Evolutionary conservation across 2,329 filamentous ascomycete species (phyloP).

Genomic region (Calonectria fujianensis): DNA sequence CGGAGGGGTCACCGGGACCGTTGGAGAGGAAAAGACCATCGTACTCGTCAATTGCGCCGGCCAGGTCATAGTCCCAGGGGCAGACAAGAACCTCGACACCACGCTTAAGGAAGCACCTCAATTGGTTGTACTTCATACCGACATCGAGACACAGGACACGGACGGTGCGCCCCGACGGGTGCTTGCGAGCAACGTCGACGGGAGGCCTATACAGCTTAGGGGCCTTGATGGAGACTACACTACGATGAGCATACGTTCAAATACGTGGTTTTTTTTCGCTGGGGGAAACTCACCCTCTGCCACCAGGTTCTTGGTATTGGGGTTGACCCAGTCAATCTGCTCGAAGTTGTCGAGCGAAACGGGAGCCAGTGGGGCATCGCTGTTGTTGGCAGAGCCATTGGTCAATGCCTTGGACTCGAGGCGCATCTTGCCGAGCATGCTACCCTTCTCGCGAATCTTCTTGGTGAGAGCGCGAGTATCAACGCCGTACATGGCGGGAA

Average conservation of each 20-base stretch:
- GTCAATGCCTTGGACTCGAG: conserved; percentile 74
- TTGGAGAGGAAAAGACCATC: conserved; percentile 99
- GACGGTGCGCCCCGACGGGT: conserved; percentile 90
- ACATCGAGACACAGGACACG: conserved; percentile 96
- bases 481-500: conserved; percentile 95
- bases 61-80: conserved; percentile 97
- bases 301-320: conserved; percentile 94
- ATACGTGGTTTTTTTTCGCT: conserved; percentile 40
- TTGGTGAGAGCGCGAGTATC: conserved; percentile 96
- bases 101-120: conserved; percentile 92
- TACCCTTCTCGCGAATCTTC: conserved; percentile 93
- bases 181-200: conserved; percentile 82
- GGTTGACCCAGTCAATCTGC: conserved; percentile 90
- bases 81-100: conserved; percentile 96
- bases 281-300: conserved; percentile 84
- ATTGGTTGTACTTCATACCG: conserved; percentile 98
- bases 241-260: conserved; percentile 62
- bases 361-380: conserved; percentile 47
- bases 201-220: conserved; percentile 91
- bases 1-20: conserved; percentile 95
- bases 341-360: conserved; percentile 77
- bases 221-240: conserved; percentile 88
- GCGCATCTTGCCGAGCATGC: conserved; percentile 95
- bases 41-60: conserved; percentile 86
- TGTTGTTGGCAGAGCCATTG: conserved; percentile 64